These are phyloP conservation scores for Trichoderma pleuroti DNA, from an alignment of 2,329 filamentous ascomycete genomes.

Conservation along the genomic window DNA sequence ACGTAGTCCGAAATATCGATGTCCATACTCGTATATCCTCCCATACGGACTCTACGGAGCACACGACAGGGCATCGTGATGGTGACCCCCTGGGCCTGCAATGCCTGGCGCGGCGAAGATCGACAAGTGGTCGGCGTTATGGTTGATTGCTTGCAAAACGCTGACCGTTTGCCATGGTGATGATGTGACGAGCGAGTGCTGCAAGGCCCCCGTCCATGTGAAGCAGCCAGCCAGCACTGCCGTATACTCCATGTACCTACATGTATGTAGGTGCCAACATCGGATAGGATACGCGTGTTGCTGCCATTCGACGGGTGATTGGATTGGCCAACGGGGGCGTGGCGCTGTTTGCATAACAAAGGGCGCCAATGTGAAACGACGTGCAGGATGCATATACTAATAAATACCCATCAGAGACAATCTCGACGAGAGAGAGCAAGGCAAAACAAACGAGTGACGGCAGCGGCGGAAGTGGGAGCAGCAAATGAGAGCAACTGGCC, in stretches of 20 bases:
- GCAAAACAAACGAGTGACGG: neutral
- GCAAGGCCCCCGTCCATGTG: neutral
- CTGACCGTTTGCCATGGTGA: neutral
- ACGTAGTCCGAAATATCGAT: no score
- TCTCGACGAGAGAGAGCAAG: neutral
- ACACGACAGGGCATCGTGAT: neutral
- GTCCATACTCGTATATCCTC: no score
- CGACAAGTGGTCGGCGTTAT: neutral
- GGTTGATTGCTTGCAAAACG: conserved; percentile 8
- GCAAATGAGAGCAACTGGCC: neutral
- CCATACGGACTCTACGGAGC: neutral
- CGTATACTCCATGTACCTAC: no score
- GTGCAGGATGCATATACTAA: neutral
- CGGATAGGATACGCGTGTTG: neutral
- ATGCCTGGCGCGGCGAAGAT: conserved; percentile 1
- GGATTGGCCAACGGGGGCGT: neutral
- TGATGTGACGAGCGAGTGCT: neutral
- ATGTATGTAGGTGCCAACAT: neutral
- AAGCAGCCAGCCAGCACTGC: no score
- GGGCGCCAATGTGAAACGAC: neutral
- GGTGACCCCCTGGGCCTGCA: neutral
- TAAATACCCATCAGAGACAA: neutral
- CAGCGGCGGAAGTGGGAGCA: neutral
- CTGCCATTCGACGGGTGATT: neutral
- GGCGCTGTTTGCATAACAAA: neutral